Conservation (phyloP, 371 early-diverging fungal species). For the Chytridiales sp. region DNA sequence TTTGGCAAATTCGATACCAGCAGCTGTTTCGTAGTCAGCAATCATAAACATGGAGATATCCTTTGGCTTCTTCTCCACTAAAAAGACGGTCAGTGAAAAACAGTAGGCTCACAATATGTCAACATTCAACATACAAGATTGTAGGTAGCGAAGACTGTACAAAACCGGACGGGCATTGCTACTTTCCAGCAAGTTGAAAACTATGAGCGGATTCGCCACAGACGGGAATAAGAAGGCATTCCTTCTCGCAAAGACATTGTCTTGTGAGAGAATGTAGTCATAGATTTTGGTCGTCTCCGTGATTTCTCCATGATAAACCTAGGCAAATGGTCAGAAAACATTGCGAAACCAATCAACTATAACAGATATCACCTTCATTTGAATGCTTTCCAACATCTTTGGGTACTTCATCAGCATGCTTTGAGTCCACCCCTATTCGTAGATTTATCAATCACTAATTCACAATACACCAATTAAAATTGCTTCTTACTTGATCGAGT, state of each 20-base stretch:
- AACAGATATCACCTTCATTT: constrained; percentile 19
- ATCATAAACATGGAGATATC: constrained; percentile 49
- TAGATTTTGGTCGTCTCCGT: constrained; percentile 59
- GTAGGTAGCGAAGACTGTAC: constrained; percentile 8
- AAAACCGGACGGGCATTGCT: not conserved
- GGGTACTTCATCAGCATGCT: constrained; percentile 34
- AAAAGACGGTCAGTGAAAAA: not conserved
- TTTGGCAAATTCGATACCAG: constrained; percentile 52
- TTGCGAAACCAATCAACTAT: no score
- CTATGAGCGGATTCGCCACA: constrained; percentile 18
- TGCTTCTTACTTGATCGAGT: constrained; percentile 46
- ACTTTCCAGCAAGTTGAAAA: constrained; percentile 20
- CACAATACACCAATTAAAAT: not conserved
- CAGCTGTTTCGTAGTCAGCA: constrained; percentile 55
- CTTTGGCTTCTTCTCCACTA: constrained; percentile 7
- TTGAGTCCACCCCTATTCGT: constrained; percentile 37
- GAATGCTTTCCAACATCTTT: constrained; percentile 41
- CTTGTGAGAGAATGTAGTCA: constrained; percentile 62
- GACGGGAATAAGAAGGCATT: constrained; percentile 62
- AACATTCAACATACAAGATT: not conserved
- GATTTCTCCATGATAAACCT: constrained; percentile 53
- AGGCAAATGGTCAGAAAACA: not conserved
- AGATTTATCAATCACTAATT: not conserved
- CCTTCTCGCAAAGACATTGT: constrained; percentile 57
- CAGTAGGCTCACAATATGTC: no score